Evolutionary conservation across 2,329 filamentous ascomycete genomes (phyloP).

Genomic region (Ascochyta fabae): DNA sequence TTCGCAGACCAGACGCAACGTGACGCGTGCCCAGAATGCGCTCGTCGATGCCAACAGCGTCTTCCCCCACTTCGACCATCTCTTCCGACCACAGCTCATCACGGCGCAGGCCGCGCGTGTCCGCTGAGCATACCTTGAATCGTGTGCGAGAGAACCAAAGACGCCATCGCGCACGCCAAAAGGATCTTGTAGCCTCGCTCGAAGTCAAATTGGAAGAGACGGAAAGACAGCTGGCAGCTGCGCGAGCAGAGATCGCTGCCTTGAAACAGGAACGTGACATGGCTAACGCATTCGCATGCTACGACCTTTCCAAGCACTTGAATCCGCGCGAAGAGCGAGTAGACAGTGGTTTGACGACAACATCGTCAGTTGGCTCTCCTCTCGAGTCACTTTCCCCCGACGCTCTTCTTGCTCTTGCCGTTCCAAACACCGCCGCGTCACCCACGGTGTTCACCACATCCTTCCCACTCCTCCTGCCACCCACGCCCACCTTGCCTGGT

Average conservation of each 20-base stretch:
- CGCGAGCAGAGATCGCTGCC: constrained; percentile 35
- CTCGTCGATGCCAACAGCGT: neutral
- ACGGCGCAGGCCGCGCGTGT: constrained; percentile 31
- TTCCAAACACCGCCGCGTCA: neutral
- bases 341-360: neutral
- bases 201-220: constrained; percentile 45
- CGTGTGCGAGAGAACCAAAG: constrained; percentile 61
- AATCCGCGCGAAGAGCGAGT: neutral
- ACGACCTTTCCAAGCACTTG: constrained; percentile 11
- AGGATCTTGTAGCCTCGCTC: constrained; percentile 50
- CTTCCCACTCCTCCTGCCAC: neutral
- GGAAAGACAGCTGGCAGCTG: constrained; percentile 34
- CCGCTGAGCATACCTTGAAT: constrained; percentile 46
- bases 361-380: neutral
- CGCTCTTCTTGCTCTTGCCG: neutral
- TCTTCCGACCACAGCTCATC: constrained; percentile 16
- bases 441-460: constrained; percentile 1
- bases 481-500: neutral
- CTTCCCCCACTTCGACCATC: constrained; percentile 20
- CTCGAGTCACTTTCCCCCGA: neutral
- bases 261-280: constrained; percentile 29
- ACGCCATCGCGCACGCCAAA: constrained; percentile 56
- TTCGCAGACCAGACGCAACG: neutral
- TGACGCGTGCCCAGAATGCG: constrained; percentile 8
- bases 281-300: constrained; percentile 11